Base-by-base conservation (phyloP, 1,139 yeast genomes). In the Yamadazyma atlantica region DNA sequence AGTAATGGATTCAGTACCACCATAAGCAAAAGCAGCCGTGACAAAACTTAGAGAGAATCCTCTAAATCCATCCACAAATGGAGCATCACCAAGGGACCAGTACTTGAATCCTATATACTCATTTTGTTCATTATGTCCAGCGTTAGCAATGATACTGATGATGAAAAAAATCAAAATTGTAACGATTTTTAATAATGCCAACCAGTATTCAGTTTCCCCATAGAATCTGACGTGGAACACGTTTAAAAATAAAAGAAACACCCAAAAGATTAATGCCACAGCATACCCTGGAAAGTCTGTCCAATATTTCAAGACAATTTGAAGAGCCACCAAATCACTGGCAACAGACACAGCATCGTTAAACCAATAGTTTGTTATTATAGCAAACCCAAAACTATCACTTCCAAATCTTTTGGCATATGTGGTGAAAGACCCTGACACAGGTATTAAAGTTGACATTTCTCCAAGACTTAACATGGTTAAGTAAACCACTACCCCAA, bases 401-500 rank as follows among this genome's bases (percentile, higher is more conserved):
- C 77, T 73, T 8, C 82, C 83, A 52, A 78, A 82, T 37, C 83
- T 66, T 38, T 67, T 73, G 4, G 85, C 81, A 44, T 75, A 77
- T 1, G 78, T 64, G 28, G 81, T 71, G 53, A 82, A 82, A 1
- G 84, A 78, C 6, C 86, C 87, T 6, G 82, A 69, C 46, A 74
- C 66, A 39, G 85, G 88, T 60, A 70, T 73, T 34, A 73, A 67
- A 0, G 83, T 78, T 2, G 84, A 64, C 78, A 82, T 71, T 52
- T 82, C 89, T 12, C 88, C 89, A 27, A 82, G 59, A 12, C 77
- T 61, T 45, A 79, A 66, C 82, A 81, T 76, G 33, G 82, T 74
- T 38, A 75, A 61, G 37, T 74, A 80, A 2, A 82, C 84, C 27
- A 81, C 62, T 2, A 75, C 54, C 11, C 87, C 87, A 45, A 80